Evolutionary conservation across 768 basidiomycete species (phyloP), one percentile per base, ranked within the genome.

Genomic region (Mycena epipterygia): DNA sequence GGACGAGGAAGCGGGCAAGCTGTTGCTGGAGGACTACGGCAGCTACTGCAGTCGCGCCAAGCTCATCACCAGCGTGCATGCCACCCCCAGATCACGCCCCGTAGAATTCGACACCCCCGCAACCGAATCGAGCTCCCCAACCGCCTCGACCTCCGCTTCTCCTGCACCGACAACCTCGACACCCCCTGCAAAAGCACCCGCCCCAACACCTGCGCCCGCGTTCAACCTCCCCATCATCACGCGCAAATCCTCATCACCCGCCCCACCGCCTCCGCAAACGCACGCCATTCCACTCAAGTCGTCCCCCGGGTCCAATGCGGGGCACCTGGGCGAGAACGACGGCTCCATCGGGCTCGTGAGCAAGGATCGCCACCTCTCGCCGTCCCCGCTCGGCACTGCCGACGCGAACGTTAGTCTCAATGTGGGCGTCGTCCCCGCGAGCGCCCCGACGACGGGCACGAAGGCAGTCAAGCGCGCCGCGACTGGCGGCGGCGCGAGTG

Each of bases 1-100:
- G 55, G 96, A 98, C 79, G 97, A 98, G 78, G 95, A 98, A 78
- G 97, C 97, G 0, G 97, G 97, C 27, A 97, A 96, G 79, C 86
- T 97, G 57, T 81, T 98, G 42, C 84, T 97, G 52, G 95, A 97
- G 78, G 91, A 97, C 70, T 99, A 98, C 79, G 89, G 92, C 55
- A 92, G 88, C 75, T 98, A 97, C 77, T 95, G 90, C 80, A 86
- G 89, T 72, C 91, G 96, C 62, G 96, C 96, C 19, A 90, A 88
- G 78, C 87, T 98, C 25, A 95, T 97, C 76, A 97, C 96, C 29
- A 91, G 89, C 70, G 95, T 98, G 21, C 97, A 98, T 77, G 97
- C 96, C 41, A 95, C 92, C 23, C 93, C 94, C 13, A 89, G 91
- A 72, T 89, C 86, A 60, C 84, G 88, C 70, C 95, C 94, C 30